These are phyloP conservation scores for Diaporthe sp. DNA, from an alignment of 2,329 filamentous ascomycete genomes.

Conservation along the genomic window DNA sequence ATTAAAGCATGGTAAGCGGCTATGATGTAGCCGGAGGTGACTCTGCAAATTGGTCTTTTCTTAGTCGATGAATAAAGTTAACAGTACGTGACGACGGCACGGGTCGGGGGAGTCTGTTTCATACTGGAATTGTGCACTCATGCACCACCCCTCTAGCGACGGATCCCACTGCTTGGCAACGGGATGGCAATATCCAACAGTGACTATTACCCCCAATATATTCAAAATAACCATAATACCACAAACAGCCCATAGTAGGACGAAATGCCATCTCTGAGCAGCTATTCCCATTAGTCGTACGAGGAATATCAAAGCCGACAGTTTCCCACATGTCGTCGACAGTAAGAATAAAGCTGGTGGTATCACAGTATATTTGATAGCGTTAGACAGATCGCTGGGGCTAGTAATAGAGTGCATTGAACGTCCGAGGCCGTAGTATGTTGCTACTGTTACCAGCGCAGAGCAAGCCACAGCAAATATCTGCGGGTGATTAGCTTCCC, in stretches of 20 bases:
- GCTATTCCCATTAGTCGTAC: neutral
- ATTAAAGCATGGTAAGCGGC: neutral
- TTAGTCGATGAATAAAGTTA: neutral
- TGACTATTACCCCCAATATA: neutral
- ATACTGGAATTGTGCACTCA: neutral
- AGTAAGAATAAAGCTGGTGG: neutral
- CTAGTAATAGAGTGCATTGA: neutral
- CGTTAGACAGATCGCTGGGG: neutral
- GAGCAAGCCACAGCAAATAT: neutral
- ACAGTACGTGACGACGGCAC: neutral
- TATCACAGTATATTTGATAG: neutral
- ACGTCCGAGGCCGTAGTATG: neutral
- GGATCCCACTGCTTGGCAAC: neutral
- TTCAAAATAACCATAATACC: neutral
- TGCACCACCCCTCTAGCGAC: neutral
- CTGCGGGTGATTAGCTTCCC: neutral
- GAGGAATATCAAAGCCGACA: neutral
- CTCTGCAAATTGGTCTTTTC: neutral
- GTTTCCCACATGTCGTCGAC: neutral
- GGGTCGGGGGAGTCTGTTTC: neutral
- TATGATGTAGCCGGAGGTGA: neutral
- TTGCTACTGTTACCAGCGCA: neutral
- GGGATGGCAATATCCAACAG: neutral
- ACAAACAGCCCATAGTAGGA: neutral
- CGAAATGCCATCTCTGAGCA: neutral